Percentiles rank a stretch among this genome's conserved stretches.
phyloP scores from a whole-genome alignment of 345 rosid species.

The Rhodomyrtus tomentosa region DNA sequence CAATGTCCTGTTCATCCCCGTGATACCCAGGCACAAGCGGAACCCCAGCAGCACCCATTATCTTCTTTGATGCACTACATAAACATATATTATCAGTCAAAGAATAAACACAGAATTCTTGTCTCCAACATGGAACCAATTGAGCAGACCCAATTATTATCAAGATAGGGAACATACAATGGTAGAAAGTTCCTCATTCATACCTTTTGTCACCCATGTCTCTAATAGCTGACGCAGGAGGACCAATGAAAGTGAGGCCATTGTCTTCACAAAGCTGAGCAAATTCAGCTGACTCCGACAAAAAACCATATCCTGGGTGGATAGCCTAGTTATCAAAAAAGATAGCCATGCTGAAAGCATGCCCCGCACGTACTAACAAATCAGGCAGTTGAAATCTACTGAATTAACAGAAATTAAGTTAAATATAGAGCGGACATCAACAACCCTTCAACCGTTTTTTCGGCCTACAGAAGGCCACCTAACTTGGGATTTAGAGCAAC shows the following conservation, averaged over 20 bases:
- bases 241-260: slow-evolving; percentile 75
- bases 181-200: not conserved
- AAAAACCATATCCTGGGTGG: slow-evolving; percentile 89
- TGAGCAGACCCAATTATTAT: not conserved
- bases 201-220: slow-evolving; percentile 99
- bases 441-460: not conserved
- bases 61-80: slow-evolving; percentile 83
- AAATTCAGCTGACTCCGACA: slow-evolving; percentile 80
- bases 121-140: not conserved
- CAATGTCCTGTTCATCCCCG: slow-evolving; percentile 75
- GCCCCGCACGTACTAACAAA: not conserved
- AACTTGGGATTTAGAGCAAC: not conserved
- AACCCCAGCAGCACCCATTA: slow-evolving; percentile 98
- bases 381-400: not conserved
- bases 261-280: slow-evolving; percentile 76
- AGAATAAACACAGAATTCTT: not conserved
- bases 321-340: slow-evolving; percentile 48
- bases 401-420: not conserved
- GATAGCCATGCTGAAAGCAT: slow-evolving; percentile 8
- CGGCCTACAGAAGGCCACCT: not conserved
- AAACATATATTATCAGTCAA: not conserved
- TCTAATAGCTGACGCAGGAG: slow-evolving; percentile 84
- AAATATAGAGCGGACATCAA: not conserved
- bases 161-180: not conserved
- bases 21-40: slow-evolving; percentile 95